Conservation (phyloP, 345 rosid species). For the Mangifera indica region DNA sequence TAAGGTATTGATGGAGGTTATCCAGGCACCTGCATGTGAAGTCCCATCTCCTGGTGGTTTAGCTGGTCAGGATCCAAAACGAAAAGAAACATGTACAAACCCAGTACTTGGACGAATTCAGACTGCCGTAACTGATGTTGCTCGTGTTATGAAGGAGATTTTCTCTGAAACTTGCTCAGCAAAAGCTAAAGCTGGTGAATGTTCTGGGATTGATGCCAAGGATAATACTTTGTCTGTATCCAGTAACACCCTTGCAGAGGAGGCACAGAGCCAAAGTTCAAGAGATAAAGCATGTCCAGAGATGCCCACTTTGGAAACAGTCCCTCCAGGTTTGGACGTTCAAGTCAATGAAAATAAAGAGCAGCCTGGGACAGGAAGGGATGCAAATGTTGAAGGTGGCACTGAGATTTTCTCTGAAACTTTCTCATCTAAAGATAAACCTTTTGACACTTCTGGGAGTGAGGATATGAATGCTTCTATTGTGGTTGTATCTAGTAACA, state of each 20-base stretch:
- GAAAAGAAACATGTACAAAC: conserved; percentile 28
- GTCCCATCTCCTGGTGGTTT: conserved; percentile 23
- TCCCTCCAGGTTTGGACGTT: conserved; percentile 24
- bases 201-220: conserved; percentile 31
- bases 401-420: conserved; percentile 60
- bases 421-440: conserved; percentile 42
- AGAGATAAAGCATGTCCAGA: conserved; percentile 18
- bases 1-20: conserved; percentile 28
- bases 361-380: conserved; percentile 22
- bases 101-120: conserved; percentile 44
- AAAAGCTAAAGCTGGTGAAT: conserved; percentile 44
- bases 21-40: conserved; percentile 30
- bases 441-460: conserved; percentile 20
- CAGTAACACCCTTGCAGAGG: conserved; percentile 28
- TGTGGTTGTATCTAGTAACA: conserved; percentile 28
- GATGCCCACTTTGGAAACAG: conserved; percentile 21
- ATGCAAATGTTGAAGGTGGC: conserved; percentile 7
- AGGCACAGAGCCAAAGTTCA: conserved; percentile 27
- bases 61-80: conserved; percentile 34
- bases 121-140: conserved; percentile 60
- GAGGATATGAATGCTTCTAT: conserved; percentile 30
- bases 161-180: conserved; percentile 58
- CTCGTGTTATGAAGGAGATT: conserved; percentile 75
- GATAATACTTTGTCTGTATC: conserved; percentile 30
- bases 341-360: conserved; percentile 19